Base-by-base conservation (phyloP, 169 alveolate genomes). In the Babesia ovis region DNA sequence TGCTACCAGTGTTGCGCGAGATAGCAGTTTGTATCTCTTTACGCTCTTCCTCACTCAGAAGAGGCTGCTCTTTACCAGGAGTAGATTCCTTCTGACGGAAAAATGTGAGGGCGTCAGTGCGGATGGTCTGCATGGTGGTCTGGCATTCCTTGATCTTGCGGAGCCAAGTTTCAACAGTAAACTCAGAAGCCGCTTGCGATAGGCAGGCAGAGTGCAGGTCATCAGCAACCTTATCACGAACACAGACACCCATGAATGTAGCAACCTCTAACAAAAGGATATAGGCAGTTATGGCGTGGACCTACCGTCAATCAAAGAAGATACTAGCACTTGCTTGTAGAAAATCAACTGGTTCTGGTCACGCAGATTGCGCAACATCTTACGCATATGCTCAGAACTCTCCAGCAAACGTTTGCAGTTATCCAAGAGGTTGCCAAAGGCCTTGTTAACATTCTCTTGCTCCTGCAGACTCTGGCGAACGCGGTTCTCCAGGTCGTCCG, bases 241-340 rank as follows among this genome's bases (percentile, higher is more conserved):
- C 67, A 45, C 60, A 77, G 16, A 55, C 66, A 14, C 86, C 86
- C 57, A 27, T 18, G 35, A 8, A 50, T 29, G 67, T 45, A n/a
- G 82, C 79, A 16, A 58, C 71, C 64, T 77, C 86, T 77, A 39
- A 22, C 22, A 45, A 4, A 34, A 42, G 20, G 27, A 29, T 18
- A 6, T 20, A 18, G 25, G 59, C 4, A 27, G 2, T 27, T 3
- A 25, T 18, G 50, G 35, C 2, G 18, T 2, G 3, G 9, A 68
- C 79, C 11, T 43, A 77, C 86, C 86, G 51, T 77, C 86, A 27
- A 64, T 64, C 20, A 77, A 67, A n/a, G 86, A 68, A 18, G 86
- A 72, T 35, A 77, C 69, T 51, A 43, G 73, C 18, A 66, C 74
- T 1, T 77, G 86, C 58, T 77, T 77, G 46, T 29, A 77, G 42